phyloP scores from a whole-genome alignment of 2,329 filamentous ascomycete species.

The Monilinia fructigena region DNA sequence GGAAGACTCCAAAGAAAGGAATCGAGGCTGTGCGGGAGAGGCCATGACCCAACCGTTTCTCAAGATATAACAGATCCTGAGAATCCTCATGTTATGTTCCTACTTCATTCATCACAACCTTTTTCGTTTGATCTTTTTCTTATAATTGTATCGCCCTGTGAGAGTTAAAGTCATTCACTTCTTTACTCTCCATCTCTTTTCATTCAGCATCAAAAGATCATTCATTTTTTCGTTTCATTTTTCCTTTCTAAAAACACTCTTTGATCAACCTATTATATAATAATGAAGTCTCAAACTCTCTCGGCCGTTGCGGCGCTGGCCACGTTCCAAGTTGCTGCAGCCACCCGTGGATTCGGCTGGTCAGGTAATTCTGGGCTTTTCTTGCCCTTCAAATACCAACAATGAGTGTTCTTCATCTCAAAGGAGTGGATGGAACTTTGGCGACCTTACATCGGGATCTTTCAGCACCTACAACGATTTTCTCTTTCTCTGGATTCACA shows the following conservation, averaged over 20 bases:
- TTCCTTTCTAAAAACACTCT: constrained; percentile 29
- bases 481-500: constrained; percentile 70
- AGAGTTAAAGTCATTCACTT: constrained; percentile 48
- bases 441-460: constrained; percentile 56
- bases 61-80: constrained; percentile 26
- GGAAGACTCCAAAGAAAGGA: constrained; percentile 2
- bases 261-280: constrained; percentile 36
- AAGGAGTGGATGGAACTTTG: constrained; percentile 69
- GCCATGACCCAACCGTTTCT: constrained; percentile 21
- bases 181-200: constrained; percentile 42
- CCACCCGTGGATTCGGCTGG: constrained; percentile 45
- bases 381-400: constrained; percentile 68
- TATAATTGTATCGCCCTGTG: constrained; percentile 29
- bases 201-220: constrained; percentile 34
- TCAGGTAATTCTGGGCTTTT: constrained; percentile 55
- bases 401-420: constrained; percentile 76
- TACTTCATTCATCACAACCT: constrained; percentile 15
- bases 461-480: constrained; percentile 70
- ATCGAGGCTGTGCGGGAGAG: constrained; percentile 23
- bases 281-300: constrained; percentile 44
- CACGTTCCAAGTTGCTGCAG: constrained; percentile 48
- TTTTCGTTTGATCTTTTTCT: constrained; percentile 19
- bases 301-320: constrained; percentile 28
- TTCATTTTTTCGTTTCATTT: constrained; percentile 38
- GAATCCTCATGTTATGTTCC: constrained; percentile 20